A percentile compares a stretch with the other conserved stretches of the same genome.
Conservation (phyloP, 1,284 basidiomycete genomes). For the Hypsizygus ulmarius region DNA sequence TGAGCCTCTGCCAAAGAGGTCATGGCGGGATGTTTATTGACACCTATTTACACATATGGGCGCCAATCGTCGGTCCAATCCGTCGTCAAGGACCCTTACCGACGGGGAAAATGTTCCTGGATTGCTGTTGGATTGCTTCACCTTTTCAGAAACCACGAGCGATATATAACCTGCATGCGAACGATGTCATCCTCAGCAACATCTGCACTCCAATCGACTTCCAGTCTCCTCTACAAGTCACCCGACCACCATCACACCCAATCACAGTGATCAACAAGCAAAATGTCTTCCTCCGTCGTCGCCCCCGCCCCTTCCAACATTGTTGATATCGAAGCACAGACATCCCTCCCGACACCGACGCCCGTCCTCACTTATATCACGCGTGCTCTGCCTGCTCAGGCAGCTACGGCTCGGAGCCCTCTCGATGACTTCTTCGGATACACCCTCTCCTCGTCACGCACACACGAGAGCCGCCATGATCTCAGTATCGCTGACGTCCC, state of each 20-base stretch:
- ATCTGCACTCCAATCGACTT: slow-evolving; percentile 4
- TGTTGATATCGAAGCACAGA: slow-evolving; percentile 12
- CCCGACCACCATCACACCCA: background rate
- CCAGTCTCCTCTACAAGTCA: background rate
- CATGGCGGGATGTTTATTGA: too few species aligned
- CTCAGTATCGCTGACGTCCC: slow-evolving; percentile 14
- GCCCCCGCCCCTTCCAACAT: slow-evolving; percentile 1
- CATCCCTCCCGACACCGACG: slow-evolving; percentile 13
- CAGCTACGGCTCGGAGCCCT: slow-evolving; percentile 6
- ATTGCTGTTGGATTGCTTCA: slow-evolving; percentile 3
- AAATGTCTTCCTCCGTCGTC: slow-evolving; percentile 14
- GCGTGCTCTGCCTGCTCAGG: slow-evolving; percentile 10
- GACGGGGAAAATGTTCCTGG: background rate
- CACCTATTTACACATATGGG: too few species aligned
- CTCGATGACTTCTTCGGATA: slow-evolving; percentile 19
- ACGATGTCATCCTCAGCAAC: slow-evolving; percentile 9
- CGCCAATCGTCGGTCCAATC: background rate
- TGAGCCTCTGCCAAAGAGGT: too few species aligned
- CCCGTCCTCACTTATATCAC: slow-evolving; percentile 10
- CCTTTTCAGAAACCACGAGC: background rate
- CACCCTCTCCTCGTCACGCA: slow-evolving; percentile 17
- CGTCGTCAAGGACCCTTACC: slow-evolving; percentile 1
- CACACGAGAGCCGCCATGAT: slow-evolving; percentile 22
- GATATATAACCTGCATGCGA: slow-evolving; percentile 11
- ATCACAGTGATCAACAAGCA: background rate